Evolutionary conservation across 495 filamentous ascomycete genomes (phyloP), one percentile per base, ranked within the genome.

Genomic region (Aspergillus cristatus): DNA sequence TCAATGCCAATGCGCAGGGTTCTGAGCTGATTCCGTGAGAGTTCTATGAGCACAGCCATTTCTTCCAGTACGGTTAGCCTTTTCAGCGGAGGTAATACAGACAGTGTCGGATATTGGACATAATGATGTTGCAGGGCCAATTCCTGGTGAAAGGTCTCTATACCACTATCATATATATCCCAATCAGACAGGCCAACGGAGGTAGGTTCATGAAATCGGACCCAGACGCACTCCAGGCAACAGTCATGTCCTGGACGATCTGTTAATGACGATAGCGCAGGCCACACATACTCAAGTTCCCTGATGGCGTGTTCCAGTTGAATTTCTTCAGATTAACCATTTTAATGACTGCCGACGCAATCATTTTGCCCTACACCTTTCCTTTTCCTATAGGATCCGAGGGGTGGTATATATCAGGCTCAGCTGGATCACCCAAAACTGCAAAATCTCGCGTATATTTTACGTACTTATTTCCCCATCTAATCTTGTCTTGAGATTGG

Each of bases 251-350:
- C 67, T 11, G 71, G 63, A 30, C 78, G 62, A 45, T 80, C 73
- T 17, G 78, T 79, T 16, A 91, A 64, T 0, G 82, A 90, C 0
- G 81, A 71, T 26, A 96, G 69, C 16, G 90, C 81, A 50, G 87
- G 72, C 72, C 90, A 96, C 22, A 93, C 81, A 48, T 93, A 33
- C 88, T 73, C 28, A 91, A 60, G 16, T 95, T 81, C 0, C 89
- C 89, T 0, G 88, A 94, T 0, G 88, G 86, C 90, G 94, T 94
- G 54, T 96, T 88, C 90, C 90, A 96, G 10, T 87, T 67, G 48
- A 96, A 96, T 0, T 78, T 80, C 58, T 96, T 88, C 14, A 96
- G 72, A 45, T 88, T 87, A 14, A 79, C 67, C 90, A 95, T 95
- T 38, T 85, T 76, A 20, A 79, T 76, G 17, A 95, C 70, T 3